phyloP scores from a whole-genome alignment of 2,329 filamentous ascomycete species.

The Diaporthe destruens region DNA sequence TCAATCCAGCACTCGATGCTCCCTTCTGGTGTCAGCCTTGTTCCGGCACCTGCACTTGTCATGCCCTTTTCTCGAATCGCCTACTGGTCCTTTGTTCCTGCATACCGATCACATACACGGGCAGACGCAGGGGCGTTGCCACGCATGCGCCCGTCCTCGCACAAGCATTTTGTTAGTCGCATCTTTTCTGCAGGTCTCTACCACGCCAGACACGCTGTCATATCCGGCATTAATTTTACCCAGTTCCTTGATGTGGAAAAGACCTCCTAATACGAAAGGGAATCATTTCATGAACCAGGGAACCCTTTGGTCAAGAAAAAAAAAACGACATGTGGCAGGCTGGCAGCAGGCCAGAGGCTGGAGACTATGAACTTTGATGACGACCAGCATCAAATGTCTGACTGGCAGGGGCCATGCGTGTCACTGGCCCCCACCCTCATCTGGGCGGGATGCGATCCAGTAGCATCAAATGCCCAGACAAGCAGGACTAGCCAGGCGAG shows the following conservation, averaged over 20 bases:
- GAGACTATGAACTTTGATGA: constrained; percentile 27
- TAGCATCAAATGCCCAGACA: constrained; percentile 20
- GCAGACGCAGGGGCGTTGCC: constrained; percentile 14
- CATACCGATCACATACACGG: constrained; percentile 1
- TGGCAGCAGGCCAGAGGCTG: neutral
- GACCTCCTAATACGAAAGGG: neutral
- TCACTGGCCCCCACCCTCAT: constrained; percentile 28
- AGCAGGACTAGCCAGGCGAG: too few relatives aligned
- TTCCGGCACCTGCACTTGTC: constrained; percentile 9
- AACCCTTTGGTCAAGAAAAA: neutral
- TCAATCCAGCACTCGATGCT: constrained; percentile 16
- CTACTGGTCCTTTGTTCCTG: constrained; percentile 22
- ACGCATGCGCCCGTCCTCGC: constrained; percentile 1
- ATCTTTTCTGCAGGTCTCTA: neutral
- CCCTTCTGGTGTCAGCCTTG: neutral
- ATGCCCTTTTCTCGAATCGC: neutral
- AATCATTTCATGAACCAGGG: constrained; percentile 14
- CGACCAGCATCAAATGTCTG: constrained; percentile 34
- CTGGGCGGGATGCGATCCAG: constrained; percentile 30
- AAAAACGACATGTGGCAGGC: neutral
- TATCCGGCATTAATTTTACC: constrained; percentile 8
- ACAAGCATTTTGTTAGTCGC: constrained; percentile 13
- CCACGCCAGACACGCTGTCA: neutral
- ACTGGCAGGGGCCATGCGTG: constrained; percentile 17
- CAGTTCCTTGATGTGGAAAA: neutral